Conservation (phyloP, 352 stramenopile species). For the Phytophthora syringae region DNA sequence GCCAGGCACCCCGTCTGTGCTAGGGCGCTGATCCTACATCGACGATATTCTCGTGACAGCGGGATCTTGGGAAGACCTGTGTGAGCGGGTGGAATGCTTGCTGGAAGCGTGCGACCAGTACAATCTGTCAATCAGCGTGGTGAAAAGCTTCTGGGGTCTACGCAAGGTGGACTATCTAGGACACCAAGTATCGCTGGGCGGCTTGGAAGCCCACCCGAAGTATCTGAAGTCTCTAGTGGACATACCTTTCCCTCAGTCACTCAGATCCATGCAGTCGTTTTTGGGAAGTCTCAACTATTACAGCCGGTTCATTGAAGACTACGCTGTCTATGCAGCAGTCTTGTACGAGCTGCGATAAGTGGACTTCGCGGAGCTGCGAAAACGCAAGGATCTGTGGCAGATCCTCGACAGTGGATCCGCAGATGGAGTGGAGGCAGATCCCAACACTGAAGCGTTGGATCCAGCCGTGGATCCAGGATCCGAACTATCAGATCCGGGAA, state of each 20-base stretch:
- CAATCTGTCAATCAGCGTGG: conserved; percentile 17
- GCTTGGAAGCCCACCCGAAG: conserved; percentile 17
- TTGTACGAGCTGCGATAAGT: background rate
- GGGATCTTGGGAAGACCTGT: background rate
- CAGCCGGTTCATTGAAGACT: conserved; percentile 21
- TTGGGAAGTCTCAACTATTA: conserved; percentile 27
- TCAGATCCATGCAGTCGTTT: conserved; percentile 20
- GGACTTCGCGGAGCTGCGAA: too few relatives aligned
- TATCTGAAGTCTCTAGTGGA: background rate
- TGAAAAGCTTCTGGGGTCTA: conserved; percentile 14
- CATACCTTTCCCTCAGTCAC: conserved; percentile 15
- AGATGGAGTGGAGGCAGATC: too few relatives aligned
- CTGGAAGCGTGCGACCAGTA: background rate
- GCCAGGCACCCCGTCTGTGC: background rate
- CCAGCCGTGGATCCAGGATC: too few relatives aligned
- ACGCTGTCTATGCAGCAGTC: background rate
- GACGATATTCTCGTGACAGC: background rate
- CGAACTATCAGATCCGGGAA: too few relatives aligned
- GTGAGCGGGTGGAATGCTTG: background rate
- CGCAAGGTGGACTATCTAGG: conserved; percentile 17
- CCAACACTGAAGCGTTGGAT: too few relatives aligned
- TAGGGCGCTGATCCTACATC: background rate
- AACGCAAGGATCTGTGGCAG: too few relatives aligned
- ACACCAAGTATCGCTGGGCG: conserved; percentile 1
- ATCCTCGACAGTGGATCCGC: too few relatives aligned